phyloP scores from a whole-genome alignment of 2,329 filamentous ascomycete genomes.

The Graphiopsis chlorocephala region DNA sequence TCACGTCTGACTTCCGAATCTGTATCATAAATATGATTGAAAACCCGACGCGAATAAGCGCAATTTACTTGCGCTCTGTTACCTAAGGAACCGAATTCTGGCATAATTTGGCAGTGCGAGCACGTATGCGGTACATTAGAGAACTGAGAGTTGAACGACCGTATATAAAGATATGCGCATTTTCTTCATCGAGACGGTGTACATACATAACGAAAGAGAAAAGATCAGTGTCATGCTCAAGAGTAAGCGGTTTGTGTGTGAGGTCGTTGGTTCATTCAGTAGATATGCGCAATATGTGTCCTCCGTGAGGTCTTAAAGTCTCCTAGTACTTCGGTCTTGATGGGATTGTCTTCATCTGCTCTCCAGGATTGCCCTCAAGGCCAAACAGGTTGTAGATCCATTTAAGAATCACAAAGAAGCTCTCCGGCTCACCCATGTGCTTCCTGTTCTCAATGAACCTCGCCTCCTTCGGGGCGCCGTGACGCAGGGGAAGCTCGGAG shows the following conservation, averaged over 20 bases:
- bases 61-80: no score
- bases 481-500: constrained; percentile 53
- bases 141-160: no score
- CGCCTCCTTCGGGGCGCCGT: constrained; percentile 54
- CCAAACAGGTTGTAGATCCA: constrained; percentile 52
- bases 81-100: no score
- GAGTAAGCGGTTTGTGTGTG: no score
- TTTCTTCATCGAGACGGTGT: no score
- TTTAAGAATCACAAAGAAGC: constrained; percentile 47
- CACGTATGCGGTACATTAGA: no score
- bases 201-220: background rate
- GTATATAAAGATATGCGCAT: no score
- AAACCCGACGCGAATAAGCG: no score
- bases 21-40: background rate
- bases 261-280: no score
- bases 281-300: background rate
- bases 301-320: background rate
- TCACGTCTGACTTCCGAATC: background rate
- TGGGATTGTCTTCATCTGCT: constrained; percentile 48
- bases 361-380: constrained; percentile 40
- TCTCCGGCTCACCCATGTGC: constrained; percentile 53
- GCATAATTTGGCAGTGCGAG: background rate
- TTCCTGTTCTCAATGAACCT: constrained; percentile 44
- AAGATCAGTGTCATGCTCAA: background rate
- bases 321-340: constrained; percentile 44